These are phyloP conservation scores for Fusarium sp. DNA, from an alignment of 2,329 filamentous ascomycete species.

Conservation along the genomic window DNA sequence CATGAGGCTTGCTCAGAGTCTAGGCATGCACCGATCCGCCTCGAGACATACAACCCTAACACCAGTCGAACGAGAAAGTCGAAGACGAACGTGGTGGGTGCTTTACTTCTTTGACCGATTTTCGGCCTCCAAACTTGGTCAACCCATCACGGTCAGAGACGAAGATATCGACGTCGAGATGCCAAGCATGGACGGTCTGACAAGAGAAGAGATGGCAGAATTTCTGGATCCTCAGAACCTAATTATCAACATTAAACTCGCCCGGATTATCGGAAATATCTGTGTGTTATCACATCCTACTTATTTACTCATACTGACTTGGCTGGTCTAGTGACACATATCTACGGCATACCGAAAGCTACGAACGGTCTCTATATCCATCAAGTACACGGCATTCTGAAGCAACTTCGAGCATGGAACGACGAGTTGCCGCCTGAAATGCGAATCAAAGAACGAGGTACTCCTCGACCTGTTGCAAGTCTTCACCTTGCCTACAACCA, in stretches of 20 bases:
- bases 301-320: fast-evolving
- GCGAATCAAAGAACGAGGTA: slow-evolving; percentile 43
- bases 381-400: slow-evolving; percentile 45
- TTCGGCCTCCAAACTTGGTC: slow-evolving; percentile 49
- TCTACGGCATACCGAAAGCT: slow-evolving; percentile 46
- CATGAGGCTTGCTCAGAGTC: slow-evolving; percentile 55
- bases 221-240: slow-evolving; percentile 47
- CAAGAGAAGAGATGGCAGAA: slow-evolving; percentile 44
- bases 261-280: slow-evolving; percentile 48
- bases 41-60: slow-evolving; percentile 31
- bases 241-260: slow-evolving; percentile 46
- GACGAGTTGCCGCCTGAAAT: slow-evolving; percentile 41
- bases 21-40: slow-evolving; percentile 56
- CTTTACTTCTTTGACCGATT: slow-evolving; percentile 51
- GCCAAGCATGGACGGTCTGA: slow-evolving; percentile 47
- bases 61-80: slow-evolving; percentile 42
- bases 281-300: background rate
- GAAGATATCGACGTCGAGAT: slow-evolving; percentile 51
- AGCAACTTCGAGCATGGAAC: slow-evolving; percentile 47
- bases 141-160: slow-evolving; percentile 48
- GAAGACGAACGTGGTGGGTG: slow-evolving; percentile 50
- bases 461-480: slow-evolving; percentile 42
- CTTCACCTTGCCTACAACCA: slow-evolving; percentile 50
- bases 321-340: slow-evolving; percentile 39
- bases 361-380: slow-evolving; percentile 46